These are phyloP conservation scores for Laguncularia racemosa DNA, from an alignment of 345 rosid genomes.

Conservation along the genomic window DNA sequence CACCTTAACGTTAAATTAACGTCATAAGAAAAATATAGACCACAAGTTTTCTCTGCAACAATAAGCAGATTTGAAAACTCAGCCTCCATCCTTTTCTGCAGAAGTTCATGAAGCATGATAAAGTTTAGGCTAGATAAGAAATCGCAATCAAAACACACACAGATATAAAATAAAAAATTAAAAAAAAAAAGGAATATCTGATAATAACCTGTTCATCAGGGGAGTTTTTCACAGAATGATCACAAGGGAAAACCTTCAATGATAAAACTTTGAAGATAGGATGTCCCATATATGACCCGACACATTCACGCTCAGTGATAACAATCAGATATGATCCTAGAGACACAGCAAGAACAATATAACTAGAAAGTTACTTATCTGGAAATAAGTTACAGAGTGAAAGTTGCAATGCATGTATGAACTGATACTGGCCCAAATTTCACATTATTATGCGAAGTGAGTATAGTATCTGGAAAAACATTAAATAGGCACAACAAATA, in stretches of 20 bases:
- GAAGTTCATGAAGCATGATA: background rate
- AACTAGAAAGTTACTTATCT: background rate
- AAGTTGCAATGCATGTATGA: too few species aligned
- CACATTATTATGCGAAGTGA: too few species aligned
- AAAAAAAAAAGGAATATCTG: conserved; percentile 1
- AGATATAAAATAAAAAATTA: conserved; percentile 2
- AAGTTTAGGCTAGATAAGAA: background rate
- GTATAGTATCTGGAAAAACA: too few species aligned
- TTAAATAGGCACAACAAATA: too few species aligned
- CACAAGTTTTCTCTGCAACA: conserved; percentile 67
- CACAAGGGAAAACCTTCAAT: conserved; percentile 83
- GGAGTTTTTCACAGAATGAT: conserved; percentile 64
- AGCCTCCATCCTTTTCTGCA: conserved; percentile 79
- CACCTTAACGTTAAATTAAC: conserved; percentile 87
- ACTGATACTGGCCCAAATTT: too few species aligned
- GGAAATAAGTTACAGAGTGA: too few species aligned
- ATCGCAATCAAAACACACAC: background rate
- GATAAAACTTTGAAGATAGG: conserved; percentile 70
- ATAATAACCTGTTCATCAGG: conserved; percentile 65
- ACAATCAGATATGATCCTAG: conserved; percentile 83
- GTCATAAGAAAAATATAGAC: conserved; percentile 86
- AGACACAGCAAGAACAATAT: conserved; percentile 4
- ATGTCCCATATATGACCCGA: conserved; percentile 78
- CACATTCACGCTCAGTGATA: conserved; percentile 67
- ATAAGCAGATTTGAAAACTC: conserved; percentile 66